These are phyloP conservation scores for Jamesozyma piceae DNA, from an alignment of 805 yeast species.

Conservation along the genomic window DNA sequence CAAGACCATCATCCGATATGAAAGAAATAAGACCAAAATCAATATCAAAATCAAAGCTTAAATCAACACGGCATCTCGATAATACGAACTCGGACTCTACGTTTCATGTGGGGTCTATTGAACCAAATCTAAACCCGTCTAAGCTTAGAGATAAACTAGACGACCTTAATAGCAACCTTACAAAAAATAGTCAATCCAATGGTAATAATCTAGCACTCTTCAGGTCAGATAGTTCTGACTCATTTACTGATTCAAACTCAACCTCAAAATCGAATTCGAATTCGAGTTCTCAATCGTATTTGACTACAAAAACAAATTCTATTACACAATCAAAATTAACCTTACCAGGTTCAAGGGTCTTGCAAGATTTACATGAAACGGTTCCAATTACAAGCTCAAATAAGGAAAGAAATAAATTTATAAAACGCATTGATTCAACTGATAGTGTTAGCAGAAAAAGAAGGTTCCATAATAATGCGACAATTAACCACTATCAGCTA, in stretches of 20 bases:
- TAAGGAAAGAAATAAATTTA: background rate
- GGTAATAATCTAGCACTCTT: background rate
- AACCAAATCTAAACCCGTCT: background rate
- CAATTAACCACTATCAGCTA: background rate
- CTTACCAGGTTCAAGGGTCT: background rate
- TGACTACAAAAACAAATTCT: background rate
- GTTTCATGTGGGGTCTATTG: background rate
- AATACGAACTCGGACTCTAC: background rate
- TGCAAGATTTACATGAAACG: background rate
- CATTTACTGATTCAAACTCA: background rate
- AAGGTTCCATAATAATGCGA: background rate
- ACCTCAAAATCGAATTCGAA: background rate
- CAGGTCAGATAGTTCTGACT: background rate
- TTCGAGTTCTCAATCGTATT: background rate
- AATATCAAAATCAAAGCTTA: slow-evolving; percentile 9
- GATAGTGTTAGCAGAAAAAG: background rate
- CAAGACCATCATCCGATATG: background rate
- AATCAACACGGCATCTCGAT: background rate
- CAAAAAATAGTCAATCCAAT: background rate
- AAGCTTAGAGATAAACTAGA: background rate
- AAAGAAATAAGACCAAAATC: slow-evolving; percentile 12
- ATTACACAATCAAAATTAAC: background rate
- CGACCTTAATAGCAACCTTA: background rate
- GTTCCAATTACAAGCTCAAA: too few relatives aligned
- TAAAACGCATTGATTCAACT: background rate